Base-by-base conservation (phyloP, 2,329 filamentous ascomycete genomes). In the Helotiales sp. region DNA sequence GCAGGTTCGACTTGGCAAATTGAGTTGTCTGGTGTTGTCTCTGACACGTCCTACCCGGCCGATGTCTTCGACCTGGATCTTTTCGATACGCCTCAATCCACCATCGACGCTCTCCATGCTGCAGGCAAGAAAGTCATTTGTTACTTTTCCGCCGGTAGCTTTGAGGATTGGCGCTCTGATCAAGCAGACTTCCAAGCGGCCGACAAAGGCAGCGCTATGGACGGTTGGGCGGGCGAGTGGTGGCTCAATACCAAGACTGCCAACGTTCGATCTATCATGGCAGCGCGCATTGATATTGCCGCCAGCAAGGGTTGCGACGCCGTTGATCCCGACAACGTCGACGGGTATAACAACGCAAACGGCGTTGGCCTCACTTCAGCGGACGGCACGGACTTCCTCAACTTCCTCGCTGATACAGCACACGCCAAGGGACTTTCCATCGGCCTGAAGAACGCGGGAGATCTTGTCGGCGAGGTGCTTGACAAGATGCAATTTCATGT, bases 121-220 rank as follows among this genome's bases (percentile, higher is more conserved):
- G 73, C 82, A 30, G 85, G 83, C 8, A 86, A 86, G 74, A 87
- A 85, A 69, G 86, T 92, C 63, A 89, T 93, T 66, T 93, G 91
- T 80, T 93, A 93, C 79, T 93, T 93, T 80, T 90, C 87, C 61
- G 89, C 89, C 0, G 91, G 91, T 0, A 89, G 86, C 7, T 91
- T 85, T 72, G 91, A 93, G 77, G 76, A 87, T 61, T 87, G 84
- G 80, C 83, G 90, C 2, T 78, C 82, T 0, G 91, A 93, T 75
- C 63, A 69, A 11, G 77, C 43, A 69, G 72, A 85, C 5, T 92
- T 92, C 74, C 74, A 79, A 7, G 69, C 80, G 1, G 76, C 78
- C 0, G 90, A 92, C 70, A 76, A 88, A 49, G 90, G 90, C 22
- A 82, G 83, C 3, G 77, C 78, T 6, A 79, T 93, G 5, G 81